Evolutionary conservation across 805 yeast species (phyloP).

Genomic region (Diddensiella transvaalensis): DNA sequence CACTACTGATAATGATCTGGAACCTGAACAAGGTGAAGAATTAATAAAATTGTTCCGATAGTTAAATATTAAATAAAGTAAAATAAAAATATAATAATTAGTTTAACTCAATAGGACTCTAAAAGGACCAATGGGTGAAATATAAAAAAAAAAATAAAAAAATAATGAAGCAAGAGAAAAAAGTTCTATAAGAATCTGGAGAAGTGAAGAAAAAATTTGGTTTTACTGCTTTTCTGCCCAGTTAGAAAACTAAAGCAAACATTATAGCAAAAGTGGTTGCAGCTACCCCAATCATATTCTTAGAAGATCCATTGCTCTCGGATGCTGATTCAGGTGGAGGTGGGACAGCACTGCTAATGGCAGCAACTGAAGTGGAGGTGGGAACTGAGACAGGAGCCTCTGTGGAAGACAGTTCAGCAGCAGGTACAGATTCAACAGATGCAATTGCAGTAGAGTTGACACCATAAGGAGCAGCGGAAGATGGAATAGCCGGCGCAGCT

Average conservation of each 20-base stretch:
- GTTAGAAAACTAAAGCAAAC: not conserved
- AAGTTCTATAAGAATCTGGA: no score
- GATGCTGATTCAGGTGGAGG: not conserved
- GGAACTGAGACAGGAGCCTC: not conserved
- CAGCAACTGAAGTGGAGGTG: not conserved
- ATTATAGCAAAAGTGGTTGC: not conserved
- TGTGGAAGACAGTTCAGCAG: not conserved
- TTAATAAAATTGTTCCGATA: constrained; percentile 33
- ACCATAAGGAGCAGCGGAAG: not conserved
- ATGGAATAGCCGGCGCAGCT: not conserved
- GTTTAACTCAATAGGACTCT: no score
- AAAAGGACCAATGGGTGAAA: no score
- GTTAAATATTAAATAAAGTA: no score
- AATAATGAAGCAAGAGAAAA: no score
- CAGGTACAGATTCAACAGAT: not conserved
- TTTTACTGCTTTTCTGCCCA: no score
- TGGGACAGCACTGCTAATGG: not conserved
- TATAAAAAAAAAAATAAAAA: no score
- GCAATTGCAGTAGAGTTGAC: not conserved
- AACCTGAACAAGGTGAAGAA: constrained; percentile 33
- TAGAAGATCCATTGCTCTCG: not conserved
- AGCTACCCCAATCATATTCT: not conserved
- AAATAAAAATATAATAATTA: no score
- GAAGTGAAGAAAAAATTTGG: no score
- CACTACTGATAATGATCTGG: no score